Conservation (phyloP, 2,329 filamentous ascomycete genomes). For the Arthrocladium fulminans region DNA sequence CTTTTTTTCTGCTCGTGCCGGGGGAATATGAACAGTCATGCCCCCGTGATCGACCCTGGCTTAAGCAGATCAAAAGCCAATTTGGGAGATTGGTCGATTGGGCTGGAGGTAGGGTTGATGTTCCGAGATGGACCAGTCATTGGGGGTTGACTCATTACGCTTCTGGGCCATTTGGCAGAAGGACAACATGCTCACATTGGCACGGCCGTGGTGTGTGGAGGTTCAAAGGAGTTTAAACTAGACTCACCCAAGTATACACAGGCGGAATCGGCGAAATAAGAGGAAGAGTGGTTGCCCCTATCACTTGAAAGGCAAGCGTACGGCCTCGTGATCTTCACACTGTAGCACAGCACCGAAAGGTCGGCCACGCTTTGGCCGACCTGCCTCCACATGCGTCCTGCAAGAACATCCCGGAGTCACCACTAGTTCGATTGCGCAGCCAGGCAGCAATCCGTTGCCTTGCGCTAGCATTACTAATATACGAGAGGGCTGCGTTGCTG, state of each 20-base stretch:
- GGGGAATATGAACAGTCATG: background rate
- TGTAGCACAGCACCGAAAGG: too few relatives aligned
- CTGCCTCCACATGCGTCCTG: background rate
- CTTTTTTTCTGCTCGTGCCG: background rate
- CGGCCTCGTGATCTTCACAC: background rate
- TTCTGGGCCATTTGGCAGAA: too few relatives aligned
- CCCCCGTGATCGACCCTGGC: background rate
- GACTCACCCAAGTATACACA: background rate
- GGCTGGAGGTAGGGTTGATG: too few relatives aligned
- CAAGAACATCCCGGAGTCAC: background rate
- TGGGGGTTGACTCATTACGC: too few relatives aligned
- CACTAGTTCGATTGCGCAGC: background rate
- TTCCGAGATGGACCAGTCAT: too few relatives aligned
- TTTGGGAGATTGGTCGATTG: too few relatives aligned
- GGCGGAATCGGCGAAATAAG: background rate
- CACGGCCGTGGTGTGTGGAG: background rate
- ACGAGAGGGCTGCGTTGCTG: background rate
- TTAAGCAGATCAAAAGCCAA: too few relatives aligned
- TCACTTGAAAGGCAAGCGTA: constrained; percentile 2
- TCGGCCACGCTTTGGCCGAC: too few relatives aligned
- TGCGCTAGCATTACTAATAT: background rate
- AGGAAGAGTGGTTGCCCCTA: background rate
- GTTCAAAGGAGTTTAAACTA: background rate
- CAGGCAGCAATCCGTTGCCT: constrained; percentile 6
- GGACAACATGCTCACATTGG: background rate